Base-by-base conservation (phyloP, 257 asterid species). In the Schizonepeta tenuifolia region DNA sequence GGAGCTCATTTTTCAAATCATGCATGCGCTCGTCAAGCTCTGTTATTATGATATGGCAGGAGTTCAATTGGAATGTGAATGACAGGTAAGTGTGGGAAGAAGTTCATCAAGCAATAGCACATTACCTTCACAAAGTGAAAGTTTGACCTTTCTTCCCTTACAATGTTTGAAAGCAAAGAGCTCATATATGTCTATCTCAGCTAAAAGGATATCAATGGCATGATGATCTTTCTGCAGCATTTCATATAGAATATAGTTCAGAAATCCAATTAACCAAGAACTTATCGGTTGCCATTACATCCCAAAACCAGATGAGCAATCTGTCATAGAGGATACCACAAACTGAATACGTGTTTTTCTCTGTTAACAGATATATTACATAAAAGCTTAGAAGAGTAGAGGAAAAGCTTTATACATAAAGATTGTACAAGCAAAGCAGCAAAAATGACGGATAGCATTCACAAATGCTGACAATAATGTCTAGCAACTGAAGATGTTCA, bases 11-110 rank as follows among this genome's bases (percentile, higher is more conserved):
- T 82, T 88, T 95, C 88, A 95, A 86, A 79, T 95, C 98, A 71
- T 69, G 82, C 99, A 95, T 95, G 73, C 99, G 95, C 85, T 90
- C 99, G 75, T 95, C 99, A 82, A 95, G 99, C 92, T 95, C 99
- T 95, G 86, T 70, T 51, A 49, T 78, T 74, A 71, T 67, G 70
- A 74, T 56, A 66, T 80, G 63, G 70, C 64, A 58, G 28, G 54
- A 59, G 58, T 41, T 62, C 28, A 47, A 57, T 71, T 12, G 77
- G 73, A 75, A 69, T 7, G 36, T 50, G 40, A 69, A 76, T 38
- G 54, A 31, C 46, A 44, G 51, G 36, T 36, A 50, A 28, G 65
- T 46, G 59, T 20, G 70, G n/a, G 24, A 44, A 17, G 46, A 56
- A 18, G 60, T 38, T 8, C 10, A 65, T 51, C 59, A 69, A 70